A percentile compares a stretch with the other conserved stretches of the same genome.
These are phyloP conservation scores for Cladobotryum protrusum DNA, from an alignment of 2,329 filamentous ascomycete species.

Conservation along the genomic window DNA sequence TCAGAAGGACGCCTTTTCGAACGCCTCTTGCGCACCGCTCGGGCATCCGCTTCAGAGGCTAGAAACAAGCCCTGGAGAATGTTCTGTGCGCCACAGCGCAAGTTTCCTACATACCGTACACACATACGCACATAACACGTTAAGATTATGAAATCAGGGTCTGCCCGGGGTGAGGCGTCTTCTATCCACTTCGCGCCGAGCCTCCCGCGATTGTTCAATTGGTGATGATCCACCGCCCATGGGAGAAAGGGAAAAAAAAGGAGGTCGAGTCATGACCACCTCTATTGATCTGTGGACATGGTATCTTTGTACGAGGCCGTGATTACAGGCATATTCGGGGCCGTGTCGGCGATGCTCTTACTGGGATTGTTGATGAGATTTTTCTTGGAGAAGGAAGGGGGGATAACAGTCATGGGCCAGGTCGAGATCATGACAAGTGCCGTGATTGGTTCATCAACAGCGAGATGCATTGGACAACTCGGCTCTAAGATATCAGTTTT, in stretches of 20 bases:
- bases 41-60: too few species aligned
- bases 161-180: too few species aligned
- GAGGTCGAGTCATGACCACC: too few species aligned
- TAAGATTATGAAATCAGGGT: not conserved
- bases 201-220: not conserved
- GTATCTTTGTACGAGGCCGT: too few species aligned
- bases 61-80: too few species aligned
- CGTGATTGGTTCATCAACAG: not conserved
- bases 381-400: not conserved
- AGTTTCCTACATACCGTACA: not conserved
- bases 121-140: not conserved
- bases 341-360: not conserved
- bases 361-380: not conserved
- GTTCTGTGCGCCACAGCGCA: too few species aligned
- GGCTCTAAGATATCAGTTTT: not conserved
- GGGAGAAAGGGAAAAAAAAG: too few species aligned
- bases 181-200: not conserved
- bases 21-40: not conserved
- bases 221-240: too few species aligned
- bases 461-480: too few species aligned
- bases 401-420: not conserved
- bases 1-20: not conserved
- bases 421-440: not conserved
- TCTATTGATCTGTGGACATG: too few species aligned
- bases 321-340: not conserved